Conservation (phyloP, 495 filamentous ascomycete species). For the Podospora didyma region DNA sequence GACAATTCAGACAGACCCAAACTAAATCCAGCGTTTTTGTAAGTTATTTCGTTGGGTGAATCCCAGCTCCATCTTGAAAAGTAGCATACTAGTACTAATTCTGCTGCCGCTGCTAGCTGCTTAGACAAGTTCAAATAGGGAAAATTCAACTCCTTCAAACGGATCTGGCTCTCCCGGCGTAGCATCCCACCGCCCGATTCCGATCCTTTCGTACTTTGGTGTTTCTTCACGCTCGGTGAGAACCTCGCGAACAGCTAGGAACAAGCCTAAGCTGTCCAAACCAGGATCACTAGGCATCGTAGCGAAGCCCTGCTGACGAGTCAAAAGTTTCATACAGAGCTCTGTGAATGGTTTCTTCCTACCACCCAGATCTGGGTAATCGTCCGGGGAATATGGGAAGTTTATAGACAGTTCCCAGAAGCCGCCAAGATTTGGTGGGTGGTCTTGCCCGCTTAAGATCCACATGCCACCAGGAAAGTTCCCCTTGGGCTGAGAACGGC, state of each 20-base stretch:
- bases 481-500: background rate
- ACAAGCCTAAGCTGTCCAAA: background rate
- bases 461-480: background rate
- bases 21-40: background rate
- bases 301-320: background rate
- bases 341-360: background rate
- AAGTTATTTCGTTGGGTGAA: background rate
- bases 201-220: background rate
- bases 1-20: background rate
- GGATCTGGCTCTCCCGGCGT: background rate
- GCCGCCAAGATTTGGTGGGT: background rate
- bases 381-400: background rate
- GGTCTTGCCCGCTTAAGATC: background rate
- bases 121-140: background rate
- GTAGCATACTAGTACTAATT: background rate
- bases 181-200: constrained; percentile 1
- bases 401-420: background rate
- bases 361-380: background rate
- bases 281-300: background rate
- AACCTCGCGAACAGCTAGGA: background rate
- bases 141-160: background rate
- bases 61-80: background rate
- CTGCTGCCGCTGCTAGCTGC: background rate
- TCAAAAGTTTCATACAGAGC: background rate
- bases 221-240: background rate